Percentiles rank a stretch among this genome's conserved stretches.
Conservation (phyloP, 164 flowering plant species). For the Vitis cinerea region DNA sequence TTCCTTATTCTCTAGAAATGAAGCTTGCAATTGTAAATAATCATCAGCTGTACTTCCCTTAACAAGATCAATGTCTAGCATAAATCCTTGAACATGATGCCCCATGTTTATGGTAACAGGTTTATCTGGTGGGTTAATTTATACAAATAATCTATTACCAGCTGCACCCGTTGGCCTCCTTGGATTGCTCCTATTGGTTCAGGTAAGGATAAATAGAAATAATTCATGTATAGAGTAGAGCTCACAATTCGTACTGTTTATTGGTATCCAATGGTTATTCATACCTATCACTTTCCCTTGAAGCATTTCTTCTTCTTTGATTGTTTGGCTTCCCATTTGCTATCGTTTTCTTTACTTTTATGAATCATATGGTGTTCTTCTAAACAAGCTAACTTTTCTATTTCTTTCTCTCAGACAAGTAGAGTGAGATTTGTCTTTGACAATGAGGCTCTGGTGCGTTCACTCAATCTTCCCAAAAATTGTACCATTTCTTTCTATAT, state of each 20-base stretch:
- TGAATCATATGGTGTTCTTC: not conserved
- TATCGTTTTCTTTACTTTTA: not conserved
- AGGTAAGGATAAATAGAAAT: conserved; percentile 39
- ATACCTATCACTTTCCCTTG: not conserved
- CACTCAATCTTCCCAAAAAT: conserved; percentile 4
- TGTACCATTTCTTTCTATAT: not conserved
- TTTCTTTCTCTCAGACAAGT: conserved; percentile 61
- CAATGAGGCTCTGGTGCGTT: conserved; percentile 82
- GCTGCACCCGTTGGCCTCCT: conserved; percentile 85
- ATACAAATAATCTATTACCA: conserved; percentile 67
- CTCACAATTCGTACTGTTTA: not conserved
- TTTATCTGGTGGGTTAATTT: conserved; percentile 72
- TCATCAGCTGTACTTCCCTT: not conserved
- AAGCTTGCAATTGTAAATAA: not conserved
- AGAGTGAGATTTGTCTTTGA: conserved; percentile 92
- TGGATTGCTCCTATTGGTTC: conserved; percentile 77
- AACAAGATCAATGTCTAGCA: too few relatives aligned
- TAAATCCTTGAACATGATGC: not conserved
- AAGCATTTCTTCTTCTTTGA: not conserved
- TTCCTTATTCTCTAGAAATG: not conserved
- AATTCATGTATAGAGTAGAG: not conserved
- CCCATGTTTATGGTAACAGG: conserved; percentile 45
- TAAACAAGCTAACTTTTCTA: not conserved
- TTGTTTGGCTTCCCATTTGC: not conserved
- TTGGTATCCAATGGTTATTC: not conserved